Percentiles rank a stretch among this genome's conserved stretches.
Conservation (phyloP, 2,329 filamentous ascomycete genomes). For the Cordyceps tenuipes region DNA sequence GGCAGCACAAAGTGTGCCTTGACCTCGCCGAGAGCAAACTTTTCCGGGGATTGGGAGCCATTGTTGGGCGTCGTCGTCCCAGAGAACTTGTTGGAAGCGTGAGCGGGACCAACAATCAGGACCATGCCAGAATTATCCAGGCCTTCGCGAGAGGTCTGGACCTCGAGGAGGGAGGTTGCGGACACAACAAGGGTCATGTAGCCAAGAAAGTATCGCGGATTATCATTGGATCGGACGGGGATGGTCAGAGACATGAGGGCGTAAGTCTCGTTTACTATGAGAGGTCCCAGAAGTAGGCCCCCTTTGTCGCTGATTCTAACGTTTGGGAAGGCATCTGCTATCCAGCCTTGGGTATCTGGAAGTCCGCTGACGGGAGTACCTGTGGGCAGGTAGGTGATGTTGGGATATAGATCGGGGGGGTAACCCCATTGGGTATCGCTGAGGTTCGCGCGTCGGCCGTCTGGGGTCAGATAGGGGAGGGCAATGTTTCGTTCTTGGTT, state of each 20-base stretch:
- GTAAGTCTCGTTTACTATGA: conserved; percentile 62
- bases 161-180: conserved; percentile 51
- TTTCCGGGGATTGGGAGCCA: conserved; percentile 31
- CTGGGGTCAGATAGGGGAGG: conserved; percentile 52
- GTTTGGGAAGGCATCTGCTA: conserved; percentile 42
- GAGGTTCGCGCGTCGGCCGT: conserved; percentile 53
- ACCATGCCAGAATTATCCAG: conserved; percentile 64
- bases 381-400: conserved; percentile 57
- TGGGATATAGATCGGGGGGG: conserved; percentile 66
- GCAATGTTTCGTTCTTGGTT: conserved; percentile 33
- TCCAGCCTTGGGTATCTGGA: conserved; percentile 32
- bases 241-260: conserved; percentile 75
- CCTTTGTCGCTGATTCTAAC: conserved; percentile 41
- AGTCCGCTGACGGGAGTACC: conserved; percentile 31
- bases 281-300: conserved; percentile 68
- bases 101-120: conserved; percentile 60
- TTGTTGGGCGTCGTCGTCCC: conserved; percentile 37
- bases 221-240: conserved; percentile 63
- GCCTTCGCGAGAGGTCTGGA: conserved; percentile 58
- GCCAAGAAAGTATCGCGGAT: conserved; percentile 58
- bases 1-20: conserved; percentile 54
- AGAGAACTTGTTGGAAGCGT: conserved; percentile 58
- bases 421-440: conserved; percentile 58
- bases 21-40: conserved; percentile 31
- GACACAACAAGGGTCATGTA: conserved; percentile 75